A percentile compares a stretch with the other conserved stretches of the same genome.
Conservation (phyloP, 768 basidiomycete genomes). For the Hysterangium stoloniferum region DNA sequence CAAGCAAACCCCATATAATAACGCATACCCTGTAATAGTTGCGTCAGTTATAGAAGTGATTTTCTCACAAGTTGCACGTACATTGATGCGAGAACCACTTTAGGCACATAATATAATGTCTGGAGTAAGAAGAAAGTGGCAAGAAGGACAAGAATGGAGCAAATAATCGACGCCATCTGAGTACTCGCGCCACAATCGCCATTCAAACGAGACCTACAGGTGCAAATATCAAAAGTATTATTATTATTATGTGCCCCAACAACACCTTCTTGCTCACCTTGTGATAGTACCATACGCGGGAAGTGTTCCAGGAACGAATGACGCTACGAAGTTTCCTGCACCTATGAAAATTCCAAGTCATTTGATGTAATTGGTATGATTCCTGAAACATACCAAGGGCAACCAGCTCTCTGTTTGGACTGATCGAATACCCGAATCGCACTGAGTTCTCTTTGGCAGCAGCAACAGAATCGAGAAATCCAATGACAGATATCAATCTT, state of each 20-base stretch:
- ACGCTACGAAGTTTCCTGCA: slow-evolving; percentile 67
- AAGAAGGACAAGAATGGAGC: slow-evolving; percentile 64
- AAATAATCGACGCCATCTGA: slow-evolving; percentile 81
- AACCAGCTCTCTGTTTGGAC: slow-evolving; percentile 91
- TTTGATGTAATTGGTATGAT: background rate
- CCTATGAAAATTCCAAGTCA: slow-evolving; percentile 26
- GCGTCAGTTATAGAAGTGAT: too few relatives aligned
- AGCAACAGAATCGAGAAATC: slow-evolving; percentile 90
- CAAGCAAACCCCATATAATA: slow-evolving; percentile 76
- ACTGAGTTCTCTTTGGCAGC: slow-evolving; percentile 89
- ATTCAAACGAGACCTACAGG: slow-evolving; percentile 73
- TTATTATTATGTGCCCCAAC: background rate
- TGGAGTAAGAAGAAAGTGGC: slow-evolving; percentile 91
- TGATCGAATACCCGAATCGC: slow-evolving; percentile 80
- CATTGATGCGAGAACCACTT: slow-evolving; percentile 82
- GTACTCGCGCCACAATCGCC: slow-evolving; percentile 83
- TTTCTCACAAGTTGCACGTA: too few relatives aligned
- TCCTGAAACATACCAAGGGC: slow-evolving; percentile 48
- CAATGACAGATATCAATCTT: slow-evolving; percentile 73
- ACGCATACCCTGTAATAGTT: slow-evolving; percentile 64
- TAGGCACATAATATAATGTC: slow-evolving; percentile 81
- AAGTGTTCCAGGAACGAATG: slow-evolving; percentile 81
- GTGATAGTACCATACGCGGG: slow-evolving; percentile 94
- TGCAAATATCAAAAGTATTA: background rate
- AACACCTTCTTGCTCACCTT: slow-evolving; percentile 41